phyloP scores from a whole-genome alignment of 2,329 filamentous ascomycete species.

The Ophiostoma australiae region DNA sequence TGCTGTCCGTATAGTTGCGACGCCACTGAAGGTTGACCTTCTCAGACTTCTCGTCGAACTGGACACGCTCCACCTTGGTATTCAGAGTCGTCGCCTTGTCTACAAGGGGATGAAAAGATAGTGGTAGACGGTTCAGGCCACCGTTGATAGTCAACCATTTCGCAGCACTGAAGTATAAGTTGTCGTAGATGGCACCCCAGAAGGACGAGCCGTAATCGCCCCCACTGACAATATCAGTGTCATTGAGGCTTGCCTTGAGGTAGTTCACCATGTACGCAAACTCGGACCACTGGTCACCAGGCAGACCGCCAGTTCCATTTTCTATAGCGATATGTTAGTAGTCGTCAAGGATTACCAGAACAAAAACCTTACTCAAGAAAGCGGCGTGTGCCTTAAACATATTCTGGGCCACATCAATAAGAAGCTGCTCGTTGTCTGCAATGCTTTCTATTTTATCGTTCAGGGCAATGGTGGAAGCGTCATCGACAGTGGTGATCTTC shows the following conservation, averaged over 20 bases:
- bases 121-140: conserved; percentile 1
- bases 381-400: conserved; percentile 15
- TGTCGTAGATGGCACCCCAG: conserved; percentile 11
- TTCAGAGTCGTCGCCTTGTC: background rate
- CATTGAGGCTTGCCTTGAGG: conserved; percentile 11
- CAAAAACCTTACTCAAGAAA: background rate
- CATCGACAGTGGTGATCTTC: background rate
- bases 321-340: background rate
- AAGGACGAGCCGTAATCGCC: background rate
- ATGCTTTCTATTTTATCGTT: background rate
- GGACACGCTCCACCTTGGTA: background rate
- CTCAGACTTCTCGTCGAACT: background rate
- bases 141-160: conserved; percentile 13
- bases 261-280: conserved; percentile 15
- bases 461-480: background rate
- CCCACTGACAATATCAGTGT: conserved; percentile 7
- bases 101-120: conserved; percentile 5
- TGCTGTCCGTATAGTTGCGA: conserved; percentile 9
- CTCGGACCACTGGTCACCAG: conserved; percentile 12
- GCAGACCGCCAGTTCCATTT: background rate
- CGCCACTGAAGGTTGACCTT: conserved; percentile 15
- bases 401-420: conserved; percentile 1
- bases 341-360: background rate
- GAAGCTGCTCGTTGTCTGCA: background rate
- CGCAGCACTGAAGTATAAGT: background rate